phyloP scores from a whole-genome alignment of 257 asterid species.

The Solanum lycopersicoides region DNA sequence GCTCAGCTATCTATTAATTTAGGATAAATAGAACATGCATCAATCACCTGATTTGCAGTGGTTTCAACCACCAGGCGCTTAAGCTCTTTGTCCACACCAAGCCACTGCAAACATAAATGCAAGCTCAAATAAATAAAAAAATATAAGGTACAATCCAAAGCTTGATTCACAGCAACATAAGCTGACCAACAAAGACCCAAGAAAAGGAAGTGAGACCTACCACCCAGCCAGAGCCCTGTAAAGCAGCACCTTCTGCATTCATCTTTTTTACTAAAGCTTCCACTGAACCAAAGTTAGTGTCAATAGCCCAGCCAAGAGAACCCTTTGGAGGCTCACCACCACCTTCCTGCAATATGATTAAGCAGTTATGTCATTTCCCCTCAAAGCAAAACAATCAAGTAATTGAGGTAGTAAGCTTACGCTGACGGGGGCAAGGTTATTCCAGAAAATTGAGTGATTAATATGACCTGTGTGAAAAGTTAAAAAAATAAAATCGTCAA shows the following conservation, averaged over 20 bases:
- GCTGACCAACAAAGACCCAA: not conserved
- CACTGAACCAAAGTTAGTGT: conserved; percentile 52
- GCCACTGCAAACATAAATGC: conserved; percentile 48
- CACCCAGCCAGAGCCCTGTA: conserved; percentile 95
- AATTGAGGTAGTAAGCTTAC: conserved; percentile 26
- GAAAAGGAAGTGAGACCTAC: conserved; percentile 20
- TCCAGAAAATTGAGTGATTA: conserved; percentile 93
- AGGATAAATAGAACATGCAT: not conserved
- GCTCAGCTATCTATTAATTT: not conserved
- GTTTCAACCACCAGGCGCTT: conserved; percentile 63
- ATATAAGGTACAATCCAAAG: not conserved
- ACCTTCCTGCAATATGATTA: conserved; percentile 44
- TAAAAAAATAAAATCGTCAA: not conserved
- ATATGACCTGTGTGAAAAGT: conserved; percentile 50
- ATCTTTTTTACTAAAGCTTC: conserved; percentile 56
- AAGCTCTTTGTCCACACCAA: conserved; percentile 54
- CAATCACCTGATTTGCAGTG: conserved; percentile 61
- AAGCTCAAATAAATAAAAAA: not conserved
- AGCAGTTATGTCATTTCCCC: not conserved
- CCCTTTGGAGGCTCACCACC: conserved; percentile 80
- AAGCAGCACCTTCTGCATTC: conserved; percentile 78
- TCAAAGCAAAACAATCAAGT: not conserved
- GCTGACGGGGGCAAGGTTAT: conserved; percentile 68
- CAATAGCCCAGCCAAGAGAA: conserved; percentile 58
- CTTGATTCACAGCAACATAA: not conserved